phyloP scores from a whole-genome alignment of 2,329 filamentous ascomycete genomes.

The Dryadomyces quercivorus region DNA sequence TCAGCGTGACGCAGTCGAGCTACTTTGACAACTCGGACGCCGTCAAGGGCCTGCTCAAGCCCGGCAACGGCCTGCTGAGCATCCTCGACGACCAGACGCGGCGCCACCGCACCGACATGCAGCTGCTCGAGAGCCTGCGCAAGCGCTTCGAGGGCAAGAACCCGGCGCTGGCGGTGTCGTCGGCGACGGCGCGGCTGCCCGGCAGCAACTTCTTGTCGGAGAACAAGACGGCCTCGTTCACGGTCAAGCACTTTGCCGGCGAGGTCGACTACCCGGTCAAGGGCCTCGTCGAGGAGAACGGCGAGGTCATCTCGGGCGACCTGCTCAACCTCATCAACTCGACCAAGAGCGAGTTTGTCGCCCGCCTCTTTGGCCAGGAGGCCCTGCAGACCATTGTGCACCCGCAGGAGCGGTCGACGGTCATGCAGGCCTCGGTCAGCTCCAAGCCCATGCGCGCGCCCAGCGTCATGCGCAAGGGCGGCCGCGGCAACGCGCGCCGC shows the following conservation, averaged over 20 bases:
- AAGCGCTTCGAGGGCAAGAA: conserved; percentile 95
- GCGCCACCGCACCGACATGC: conserved; percentile 75
- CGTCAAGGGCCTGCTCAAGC: conserved; percentile 80
- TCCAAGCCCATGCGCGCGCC: conserved; percentile 89
- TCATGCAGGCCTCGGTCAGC: conserved; percentile 92
- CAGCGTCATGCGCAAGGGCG: conserved; percentile 70
- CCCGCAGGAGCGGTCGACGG: conserved; percentile 76
- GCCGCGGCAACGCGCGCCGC: conserved; percentile 17
- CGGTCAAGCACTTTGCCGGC: conserved; percentile 88
- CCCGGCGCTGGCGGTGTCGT: conserved; percentile 69
- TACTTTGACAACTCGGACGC: conserved; percentile 98
- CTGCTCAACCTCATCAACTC: conserved; percentile 86
- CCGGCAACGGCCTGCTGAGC: conserved; percentile 82
- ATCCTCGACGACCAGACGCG: conserved; percentile 95
- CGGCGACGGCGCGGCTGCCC: conserved; percentile 62
- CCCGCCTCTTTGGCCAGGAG: conserved; percentile 90
- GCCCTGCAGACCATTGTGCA: conserved; percentile 88
- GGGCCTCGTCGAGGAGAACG: conserved; percentile 86
- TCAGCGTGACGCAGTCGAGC: conserved; percentile 78
- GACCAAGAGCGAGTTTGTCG: conserved; percentile 79
- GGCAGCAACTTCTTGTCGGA: conserved; percentile 85
- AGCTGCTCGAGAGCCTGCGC: conserved; percentile 79
- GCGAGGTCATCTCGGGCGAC: conserved; percentile 90
- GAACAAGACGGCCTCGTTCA: conserved; percentile 70
- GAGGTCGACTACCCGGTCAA: conserved; percentile 89